phyloP scores from a whole-genome alignment of 1,139 yeast species.

The Blastobotrys capitulatus region DNA sequence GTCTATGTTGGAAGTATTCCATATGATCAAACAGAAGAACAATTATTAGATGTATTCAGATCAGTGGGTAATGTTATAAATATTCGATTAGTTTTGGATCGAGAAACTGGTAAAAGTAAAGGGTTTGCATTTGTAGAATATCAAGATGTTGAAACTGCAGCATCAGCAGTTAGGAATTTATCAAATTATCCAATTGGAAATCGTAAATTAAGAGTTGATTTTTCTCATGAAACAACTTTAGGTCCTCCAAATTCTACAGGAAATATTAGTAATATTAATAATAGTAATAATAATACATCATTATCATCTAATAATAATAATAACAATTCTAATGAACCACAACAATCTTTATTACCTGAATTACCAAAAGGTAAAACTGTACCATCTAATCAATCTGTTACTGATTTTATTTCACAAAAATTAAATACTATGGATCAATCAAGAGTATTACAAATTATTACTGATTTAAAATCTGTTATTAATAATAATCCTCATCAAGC shows the following conservation, averaged over 20 bases:
- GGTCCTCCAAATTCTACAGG: slow-evolving; percentile 8
- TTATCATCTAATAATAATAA: not conserved
- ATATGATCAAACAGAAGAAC: slow-evolving; percentile 82
- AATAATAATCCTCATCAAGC: slow-evolving; percentile 55
- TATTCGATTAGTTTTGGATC: slow-evolving; percentile 74
- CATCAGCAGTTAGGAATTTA: slow-evolving; percentile 84
- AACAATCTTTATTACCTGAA: slow-evolving; percentile 21
- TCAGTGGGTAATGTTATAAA: slow-evolving; percentile 85
- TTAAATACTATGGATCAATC: slow-evolving; percentile 50
- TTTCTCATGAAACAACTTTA: slow-evolving; percentile 36
- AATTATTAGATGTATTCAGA: slow-evolving; percentile 69
- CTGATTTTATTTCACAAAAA: slow-evolving; percentile 53
- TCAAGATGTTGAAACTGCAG: slow-evolving; percentile 69
- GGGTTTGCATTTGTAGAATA: slow-evolving; percentile 89
- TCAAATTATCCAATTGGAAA: slow-evolving; percentile 75
- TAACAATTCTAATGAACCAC: not conserved
- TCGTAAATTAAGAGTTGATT: slow-evolving; percentile 67
- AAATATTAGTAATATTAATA: not conserved
- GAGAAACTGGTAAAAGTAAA: slow-evolving; percentile 83
- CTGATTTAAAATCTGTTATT: slow-evolving; percentile 64
- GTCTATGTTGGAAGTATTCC: slow-evolving; percentile 65
- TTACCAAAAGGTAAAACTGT: slow-evolving; percentile 36
- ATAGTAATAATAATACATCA: not conserved
- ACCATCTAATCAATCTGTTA: slow-evolving; percentile 45
- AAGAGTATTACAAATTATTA: slow-evolving; percentile 47